Percentiles rank a stretch among this genome's conserved stretches.
Evolutionary conservation across 306 rosid species (phyloP).

Genomic region (Fagus crenata): DNA sequence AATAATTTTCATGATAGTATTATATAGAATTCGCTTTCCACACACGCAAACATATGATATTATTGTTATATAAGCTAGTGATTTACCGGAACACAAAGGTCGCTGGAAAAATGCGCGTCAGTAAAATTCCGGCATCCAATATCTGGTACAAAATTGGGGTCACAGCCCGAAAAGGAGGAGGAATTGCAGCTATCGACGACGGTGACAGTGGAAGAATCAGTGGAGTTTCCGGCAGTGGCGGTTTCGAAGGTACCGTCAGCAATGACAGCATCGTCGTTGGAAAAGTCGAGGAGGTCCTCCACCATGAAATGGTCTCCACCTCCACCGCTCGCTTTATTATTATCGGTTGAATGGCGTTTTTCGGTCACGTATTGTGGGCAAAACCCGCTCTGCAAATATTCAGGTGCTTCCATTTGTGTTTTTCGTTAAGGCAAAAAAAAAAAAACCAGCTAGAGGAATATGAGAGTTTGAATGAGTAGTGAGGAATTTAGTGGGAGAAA

Average conservation of each 20-base stretch:
- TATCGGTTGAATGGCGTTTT: constrained; percentile 31
- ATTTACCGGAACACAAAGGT: constrained; percentile 80
- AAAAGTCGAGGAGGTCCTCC: constrained; percentile 84
- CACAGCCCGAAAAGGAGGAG: constrained; percentile 43
- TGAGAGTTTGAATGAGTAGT: constrained; percentile 20
- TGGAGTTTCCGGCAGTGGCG: constrained; percentile 43
- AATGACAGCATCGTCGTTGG: constrained; percentile 47
- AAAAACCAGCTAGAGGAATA: too few species aligned
- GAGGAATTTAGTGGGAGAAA: constrained; percentile 23
- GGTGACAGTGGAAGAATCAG: constrained; percentile 48
- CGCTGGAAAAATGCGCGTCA: constrained; percentile 58
- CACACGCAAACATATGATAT: background rate
- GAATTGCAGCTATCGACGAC: constrained; percentile 57
- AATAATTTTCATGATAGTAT: background rate
- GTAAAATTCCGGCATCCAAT: constrained; percentile 35
- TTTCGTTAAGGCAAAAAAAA: background rate
- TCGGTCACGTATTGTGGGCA: constrained; percentile 48
- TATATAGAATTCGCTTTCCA: background rate
- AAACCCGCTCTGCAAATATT: constrained; percentile 46
- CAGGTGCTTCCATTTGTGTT: constrained; percentile 61
- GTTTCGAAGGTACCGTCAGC: constrained; percentile 40
- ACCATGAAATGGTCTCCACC: constrained; percentile 60
- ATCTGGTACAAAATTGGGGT: constrained; percentile 34
- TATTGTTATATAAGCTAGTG: background rate
- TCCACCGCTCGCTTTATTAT: constrained; percentile 11